Conservation (phyloP, 495 filamentous ascomycete species). For the Penicillium canescens region DNA sequence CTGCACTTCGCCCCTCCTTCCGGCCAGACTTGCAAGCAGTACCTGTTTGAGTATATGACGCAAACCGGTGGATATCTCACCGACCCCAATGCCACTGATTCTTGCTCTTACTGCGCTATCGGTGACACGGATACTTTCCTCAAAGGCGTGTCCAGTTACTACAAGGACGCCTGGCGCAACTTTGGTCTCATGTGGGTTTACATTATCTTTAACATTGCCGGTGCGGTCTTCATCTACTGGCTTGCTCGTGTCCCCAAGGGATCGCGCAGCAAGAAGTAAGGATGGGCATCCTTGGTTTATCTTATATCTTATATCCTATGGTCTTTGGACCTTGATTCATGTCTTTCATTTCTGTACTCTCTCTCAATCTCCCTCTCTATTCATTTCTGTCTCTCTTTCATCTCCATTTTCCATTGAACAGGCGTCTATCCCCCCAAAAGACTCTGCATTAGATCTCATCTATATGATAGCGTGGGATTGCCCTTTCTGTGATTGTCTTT, state of each 20-base stretch:
- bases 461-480: not conserved
- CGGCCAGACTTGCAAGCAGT: conserved; percentile 55
- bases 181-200: conserved; percentile 68
- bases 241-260: conserved; percentile 73
- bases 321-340: not conserved
- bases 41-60: conserved; percentile 53
- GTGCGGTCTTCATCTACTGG: conserved; percentile 76
- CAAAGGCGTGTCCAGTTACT: conserved; percentile 45
- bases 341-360: conserved; percentile 5
- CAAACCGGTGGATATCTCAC: conserved; percentile 55
- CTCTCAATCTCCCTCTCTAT: not conserved
- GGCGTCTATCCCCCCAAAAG: not conserved
- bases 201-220: conserved; percentile 70
- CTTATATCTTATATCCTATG: not conserved
- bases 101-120: conserved; percentile 67
- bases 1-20: conserved; percentile 51
- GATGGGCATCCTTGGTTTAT: too few relatives aligned
- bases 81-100: conserved; percentile 44
- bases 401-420: not conserved
- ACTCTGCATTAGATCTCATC: not conserved
- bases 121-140: conserved; percentile 64
- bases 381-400: conserved; percentile 2
- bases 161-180: conserved; percentile 67
- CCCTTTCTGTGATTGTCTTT: too few relatives aligned
- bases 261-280: conserved; percentile 32